phyloP scores from a whole-genome alignment of 805 yeast species.

The Ogataea philodendri region DNA sequence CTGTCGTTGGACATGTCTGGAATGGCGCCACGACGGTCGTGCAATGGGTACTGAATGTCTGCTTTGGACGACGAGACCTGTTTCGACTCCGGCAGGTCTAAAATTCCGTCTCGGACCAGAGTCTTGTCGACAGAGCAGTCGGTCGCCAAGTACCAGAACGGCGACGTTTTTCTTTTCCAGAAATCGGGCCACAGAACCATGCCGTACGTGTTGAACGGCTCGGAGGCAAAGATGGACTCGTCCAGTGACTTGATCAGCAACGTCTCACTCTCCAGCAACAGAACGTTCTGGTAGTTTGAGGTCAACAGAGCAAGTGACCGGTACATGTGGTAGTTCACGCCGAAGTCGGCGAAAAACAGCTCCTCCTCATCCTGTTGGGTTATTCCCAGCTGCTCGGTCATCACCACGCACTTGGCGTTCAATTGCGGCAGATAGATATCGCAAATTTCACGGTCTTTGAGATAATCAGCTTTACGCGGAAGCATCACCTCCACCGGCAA shows the following conservation, averaged over 20 bases:
- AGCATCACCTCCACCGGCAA: constrained; percentile 47
- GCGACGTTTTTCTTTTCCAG: constrained; percentile 76
- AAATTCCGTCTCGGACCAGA: constrained; percentile 34
- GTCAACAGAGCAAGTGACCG: constrained; percentile 42
- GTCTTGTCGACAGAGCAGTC: constrained; percentile 40
- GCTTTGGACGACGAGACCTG: constrained; percentile 29
- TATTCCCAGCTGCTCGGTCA: constrained; percentile 49
- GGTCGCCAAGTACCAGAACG: constrained; percentile 63
- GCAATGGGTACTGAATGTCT: constrained; percentile 20
- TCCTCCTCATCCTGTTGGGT: constrained; percentile 32
- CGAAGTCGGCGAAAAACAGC: constrained; percentile 40
- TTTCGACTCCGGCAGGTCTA: constrained; percentile 24
- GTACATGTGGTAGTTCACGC: constrained; percentile 34
- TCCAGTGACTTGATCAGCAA: constrained; percentile 42
- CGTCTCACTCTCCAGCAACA: constrained; percentile 47
- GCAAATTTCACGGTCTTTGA: constrained; percentile 46
- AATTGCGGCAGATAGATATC: constrained; percentile 41
- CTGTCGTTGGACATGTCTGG: constrained; percentile 51
- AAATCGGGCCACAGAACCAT: constrained; percentile 78
- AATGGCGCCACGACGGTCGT: constrained; percentile 42
- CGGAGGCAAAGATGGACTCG: constrained; percentile 37
- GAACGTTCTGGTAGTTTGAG: constrained; percentile 44
- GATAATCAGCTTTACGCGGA: constrained; percentile 40
- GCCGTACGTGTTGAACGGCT: constrained; percentile 52
- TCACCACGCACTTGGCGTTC: constrained; percentile 59